Conservation (phyloP, 164 flowering plant genomes). For the Dillenia turbinata region DNA sequence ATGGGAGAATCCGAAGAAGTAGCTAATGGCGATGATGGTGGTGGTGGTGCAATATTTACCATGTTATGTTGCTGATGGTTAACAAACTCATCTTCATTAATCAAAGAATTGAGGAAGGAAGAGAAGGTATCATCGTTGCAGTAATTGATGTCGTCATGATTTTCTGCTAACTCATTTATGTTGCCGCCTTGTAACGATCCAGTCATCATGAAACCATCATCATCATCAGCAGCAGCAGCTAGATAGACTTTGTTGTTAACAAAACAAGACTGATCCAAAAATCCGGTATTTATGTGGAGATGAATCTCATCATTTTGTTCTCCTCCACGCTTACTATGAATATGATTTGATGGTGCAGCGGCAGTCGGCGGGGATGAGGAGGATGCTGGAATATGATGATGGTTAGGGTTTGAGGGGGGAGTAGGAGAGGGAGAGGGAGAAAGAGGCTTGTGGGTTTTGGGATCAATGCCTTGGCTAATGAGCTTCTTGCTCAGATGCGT, state of each 20-base stretch:
- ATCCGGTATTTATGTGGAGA: no score
- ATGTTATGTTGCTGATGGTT: background rate
- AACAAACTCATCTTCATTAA: constrained; percentile 26
- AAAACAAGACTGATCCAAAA: background rate
- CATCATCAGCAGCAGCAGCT: no score
- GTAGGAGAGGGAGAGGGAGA: constrained; percentile 3
- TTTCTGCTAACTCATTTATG: background rate
- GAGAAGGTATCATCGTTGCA: constrained; percentile 39
- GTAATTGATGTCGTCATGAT: constrained; percentile 17
- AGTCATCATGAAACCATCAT: constrained; percentile 1
- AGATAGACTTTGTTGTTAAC: no score
- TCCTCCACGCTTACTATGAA: background rate
- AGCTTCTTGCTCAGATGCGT: constrained; percentile 66
- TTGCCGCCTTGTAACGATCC: no score
- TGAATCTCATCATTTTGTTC: background rate
- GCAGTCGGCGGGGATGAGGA: background rate
- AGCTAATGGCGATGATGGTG: no score
- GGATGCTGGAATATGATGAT: background rate
- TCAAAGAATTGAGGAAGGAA: constrained; percentile 38
- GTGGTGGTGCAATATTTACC: constrained; percentile 1
- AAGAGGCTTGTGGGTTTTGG: constrained; percentile 43
- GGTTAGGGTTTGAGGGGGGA: background rate
- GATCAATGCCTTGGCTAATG: constrained; percentile 49
- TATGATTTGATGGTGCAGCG: background rate
- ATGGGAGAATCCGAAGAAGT: background rate